These are phyloP conservation scores for Yamadazyma oceani DNA, from an alignment of 1,139 yeast genomes.

Conservation along the genomic window DNA sequence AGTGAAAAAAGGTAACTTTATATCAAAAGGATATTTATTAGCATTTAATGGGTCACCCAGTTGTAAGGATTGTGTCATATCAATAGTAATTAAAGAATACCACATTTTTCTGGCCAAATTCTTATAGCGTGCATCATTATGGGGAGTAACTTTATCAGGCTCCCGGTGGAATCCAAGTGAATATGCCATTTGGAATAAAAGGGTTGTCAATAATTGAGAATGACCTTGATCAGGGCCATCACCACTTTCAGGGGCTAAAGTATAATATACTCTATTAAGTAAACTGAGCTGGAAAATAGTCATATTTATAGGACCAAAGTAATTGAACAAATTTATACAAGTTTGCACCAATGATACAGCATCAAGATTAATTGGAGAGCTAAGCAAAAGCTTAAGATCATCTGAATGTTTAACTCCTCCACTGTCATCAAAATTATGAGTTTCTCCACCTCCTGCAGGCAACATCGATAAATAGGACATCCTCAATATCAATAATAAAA, in stretches of 20 bases:
- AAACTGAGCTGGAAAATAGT: conserved; percentile 50
- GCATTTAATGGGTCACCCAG: conserved; percentile 40
- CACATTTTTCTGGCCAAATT: conserved; percentile 28
- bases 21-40: conserved; percentile 31
- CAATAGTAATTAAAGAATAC: conserved; percentile 30
- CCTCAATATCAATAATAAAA: conserved; percentile 21
- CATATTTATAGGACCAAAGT: conserved; percentile 39
- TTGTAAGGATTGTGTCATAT: conserved; percentile 35
- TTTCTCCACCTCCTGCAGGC: conserved; percentile 16
- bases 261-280: conserved; percentile 37
- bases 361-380: conserved; percentile 18
- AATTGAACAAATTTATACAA: conserved; percentile 39
- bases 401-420: neutral
- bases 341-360: conserved; percentile 31
- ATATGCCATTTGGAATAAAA: conserved; percentile 44
- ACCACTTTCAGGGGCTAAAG: conserved; percentile 50
- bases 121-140: conserved; percentile 26
- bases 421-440: conserved; percentile 23
- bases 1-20: conserved; percentile 25
- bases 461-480: conserved; percentile 23
- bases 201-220: conserved; percentile 37
- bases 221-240: conserved; percentile 52
- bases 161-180: conserved; percentile 48
- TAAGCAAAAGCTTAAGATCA: conserved; percentile 9
- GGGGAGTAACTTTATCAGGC: conserved; percentile 21